These are phyloP conservation scores for Leucosporidium creatinivorum DNA, from an alignment of 768 basidiomycete genomes.

Conservation along the genomic window DNA sequence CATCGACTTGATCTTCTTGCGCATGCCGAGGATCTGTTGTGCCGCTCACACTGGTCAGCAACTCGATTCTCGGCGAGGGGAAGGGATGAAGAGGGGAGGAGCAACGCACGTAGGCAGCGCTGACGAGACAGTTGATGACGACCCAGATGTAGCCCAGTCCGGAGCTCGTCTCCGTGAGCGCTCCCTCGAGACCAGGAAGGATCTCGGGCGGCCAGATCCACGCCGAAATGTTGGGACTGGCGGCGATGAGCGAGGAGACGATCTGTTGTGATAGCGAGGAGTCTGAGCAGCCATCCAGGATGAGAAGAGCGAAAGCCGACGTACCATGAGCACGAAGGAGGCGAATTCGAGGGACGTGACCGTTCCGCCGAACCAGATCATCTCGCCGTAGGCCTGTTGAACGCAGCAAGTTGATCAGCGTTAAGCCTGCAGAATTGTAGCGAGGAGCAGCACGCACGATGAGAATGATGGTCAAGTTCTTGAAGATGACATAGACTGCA, in stretches of 20 bases:
- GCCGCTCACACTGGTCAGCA: background rate
- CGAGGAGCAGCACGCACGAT: constrained; percentile 49
- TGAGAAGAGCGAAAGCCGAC: constrained; percentile 49
- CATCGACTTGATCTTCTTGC: constrained; percentile 87
- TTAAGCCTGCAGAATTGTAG: background rate
- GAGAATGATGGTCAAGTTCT: constrained; percentile 95
- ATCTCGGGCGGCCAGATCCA: constrained; percentile 37
- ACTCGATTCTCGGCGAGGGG: background rate
- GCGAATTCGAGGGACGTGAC: constrained; percentile 80
- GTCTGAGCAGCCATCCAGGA: background rate
- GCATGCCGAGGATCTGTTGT: constrained; percentile 62
- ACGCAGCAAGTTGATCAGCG: background rate
- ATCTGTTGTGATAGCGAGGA: constrained; percentile 51
- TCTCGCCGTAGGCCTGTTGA: constrained; percentile 70
- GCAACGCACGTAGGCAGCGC: constrained; percentile 69
- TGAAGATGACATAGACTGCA: constrained; percentile 88
- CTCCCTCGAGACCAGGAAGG: constrained; percentile 47
- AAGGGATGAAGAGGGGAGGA: background rate
- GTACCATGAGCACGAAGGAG: constrained; percentile 87
- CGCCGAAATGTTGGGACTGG: constrained; percentile 73
- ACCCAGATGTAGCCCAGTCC: constrained; percentile 84
- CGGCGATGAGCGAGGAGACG: constrained; percentile 91
- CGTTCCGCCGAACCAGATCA: constrained; percentile 88
- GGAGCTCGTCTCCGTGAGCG: constrained; percentile 30
- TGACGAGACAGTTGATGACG: constrained; percentile 79